Conservation (phyloP, 1,284 basidiomycete genomes). For the Ustilago trichophora region DNA sequence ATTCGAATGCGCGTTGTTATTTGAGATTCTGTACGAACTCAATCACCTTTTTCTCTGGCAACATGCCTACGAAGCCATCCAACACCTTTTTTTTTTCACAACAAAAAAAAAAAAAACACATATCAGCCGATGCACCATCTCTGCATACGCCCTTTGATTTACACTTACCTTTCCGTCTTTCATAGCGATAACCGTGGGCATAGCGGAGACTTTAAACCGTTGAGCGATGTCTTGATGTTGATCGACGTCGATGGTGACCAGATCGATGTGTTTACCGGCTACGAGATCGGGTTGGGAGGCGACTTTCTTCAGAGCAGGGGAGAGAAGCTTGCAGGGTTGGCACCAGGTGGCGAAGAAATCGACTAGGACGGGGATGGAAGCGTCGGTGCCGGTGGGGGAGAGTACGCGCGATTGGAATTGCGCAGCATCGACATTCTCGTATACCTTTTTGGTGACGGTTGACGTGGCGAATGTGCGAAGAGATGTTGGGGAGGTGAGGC, state of each 20-base stretch:
- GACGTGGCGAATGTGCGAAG: constrained; percentile 7
- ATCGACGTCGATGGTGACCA: constrained; percentile 56
- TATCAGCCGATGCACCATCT: too few species aligned
- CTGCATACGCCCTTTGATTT: too few species aligned
- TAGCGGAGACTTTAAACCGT: constrained; percentile 49
- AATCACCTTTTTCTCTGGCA: constrained; percentile 49
- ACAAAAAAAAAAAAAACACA: too few species aligned
- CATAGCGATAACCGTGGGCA: constrained; percentile 55
- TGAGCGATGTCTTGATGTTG: constrained; percentile 40
- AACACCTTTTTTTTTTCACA: constrained; percentile 19
- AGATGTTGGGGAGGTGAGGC: too few species aligned
- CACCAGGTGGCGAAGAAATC: constrained; percentile 60
- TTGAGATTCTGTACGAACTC: constrained; percentile 51
- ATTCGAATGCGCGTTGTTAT: too few species aligned
- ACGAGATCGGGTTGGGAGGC: constrained; percentile 32
- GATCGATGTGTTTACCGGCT: constrained; percentile 38
- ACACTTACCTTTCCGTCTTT: constrained; percentile 47
- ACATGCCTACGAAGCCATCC: constrained; percentile 50
- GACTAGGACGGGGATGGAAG: constrained; percentile 40
- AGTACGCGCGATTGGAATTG: constrained; percentile 24
- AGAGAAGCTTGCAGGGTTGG: constrained; percentile 58
- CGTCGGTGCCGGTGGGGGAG: constrained; percentile 10
- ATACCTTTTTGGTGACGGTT: constrained; percentile 5
- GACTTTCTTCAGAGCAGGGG: constrained; percentile 44
- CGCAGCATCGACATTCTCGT: constrained; percentile 19